phyloP scores from a whole-genome alignment of 345 rosid genomes.

The Corchorus capsularis region DNA sequence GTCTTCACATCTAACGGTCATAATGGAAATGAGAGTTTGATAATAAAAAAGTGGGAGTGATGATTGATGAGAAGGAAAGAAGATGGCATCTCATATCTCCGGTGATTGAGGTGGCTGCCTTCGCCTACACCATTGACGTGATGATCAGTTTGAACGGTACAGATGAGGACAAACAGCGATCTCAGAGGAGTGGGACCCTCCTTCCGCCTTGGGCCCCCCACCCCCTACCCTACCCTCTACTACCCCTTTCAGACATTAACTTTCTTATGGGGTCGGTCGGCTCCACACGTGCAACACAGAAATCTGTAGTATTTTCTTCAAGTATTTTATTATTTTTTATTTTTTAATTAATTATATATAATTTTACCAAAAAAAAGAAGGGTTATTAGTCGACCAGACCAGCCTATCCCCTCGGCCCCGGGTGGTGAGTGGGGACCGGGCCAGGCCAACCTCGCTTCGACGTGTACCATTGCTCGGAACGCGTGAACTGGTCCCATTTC shows the following conservation, averaged over 20 bases:
- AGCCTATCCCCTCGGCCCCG: background rate
- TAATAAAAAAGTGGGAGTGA: background rate
- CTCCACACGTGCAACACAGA: conserved; percentile 2
- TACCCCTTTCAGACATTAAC: background rate
- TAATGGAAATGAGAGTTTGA: background rate
- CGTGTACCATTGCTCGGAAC: background rate
- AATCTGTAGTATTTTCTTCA: background rate
- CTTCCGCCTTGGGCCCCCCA: background rate
- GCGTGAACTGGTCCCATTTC: background rate
- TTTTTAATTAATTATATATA: background rate
- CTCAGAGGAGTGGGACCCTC: background rate
- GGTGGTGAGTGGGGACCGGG: background rate
- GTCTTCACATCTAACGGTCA: background rate
- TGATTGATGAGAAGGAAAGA: background rate
- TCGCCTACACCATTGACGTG: background rate
- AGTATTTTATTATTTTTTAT: background rate
- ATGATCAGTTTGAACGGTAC: conserved; percentile 4
- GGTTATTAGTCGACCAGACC: background rate
- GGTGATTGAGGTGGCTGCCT: background rate
- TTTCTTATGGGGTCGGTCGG: background rate
- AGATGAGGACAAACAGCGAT: background rate
- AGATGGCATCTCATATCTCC: background rate
- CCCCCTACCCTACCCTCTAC: no score
- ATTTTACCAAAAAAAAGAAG: background rate
- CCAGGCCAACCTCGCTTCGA: background rate